Evolutionary conservation across 495 filamentous ascomycete species (phyloP).

Genomic region (Xylaria venustula): DNA sequence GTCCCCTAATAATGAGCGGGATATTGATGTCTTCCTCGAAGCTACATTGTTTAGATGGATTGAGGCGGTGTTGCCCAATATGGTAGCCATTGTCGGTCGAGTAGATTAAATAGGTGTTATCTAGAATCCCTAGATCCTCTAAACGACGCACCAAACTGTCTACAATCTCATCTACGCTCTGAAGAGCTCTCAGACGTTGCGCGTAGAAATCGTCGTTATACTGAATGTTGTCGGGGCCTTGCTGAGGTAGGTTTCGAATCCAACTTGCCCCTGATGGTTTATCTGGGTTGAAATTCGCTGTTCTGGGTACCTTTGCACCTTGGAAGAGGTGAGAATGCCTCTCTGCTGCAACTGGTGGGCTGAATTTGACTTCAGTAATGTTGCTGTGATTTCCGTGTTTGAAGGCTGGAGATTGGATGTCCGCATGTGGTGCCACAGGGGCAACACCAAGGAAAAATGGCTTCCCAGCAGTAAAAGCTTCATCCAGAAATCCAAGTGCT

Average conservation of each 20-base stretch:
- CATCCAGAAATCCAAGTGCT: slow-evolving; percentile 62
- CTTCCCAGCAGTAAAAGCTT: slow-evolving; percentile 48
- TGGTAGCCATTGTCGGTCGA: slow-evolving; percentile 76
- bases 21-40: slow-evolving; percentile 76
- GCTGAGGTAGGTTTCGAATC: slow-evolving; percentile 53
- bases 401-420: slow-evolving; percentile 35
- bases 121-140: slow-evolving; percentile 50
- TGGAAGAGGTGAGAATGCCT: slow-evolving; percentile 50
- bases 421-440: slow-evolving; percentile 66
- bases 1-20: slow-evolving; percentile 62
- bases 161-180: slow-evolving; percentile 70
- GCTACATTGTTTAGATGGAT: slow-evolving; percentile 68
- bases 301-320: slow-evolving; percentile 49
- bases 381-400: slow-evolving; percentile 33
- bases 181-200: slow-evolving; percentile 59
- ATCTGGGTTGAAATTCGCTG: slow-evolving; percentile 54
- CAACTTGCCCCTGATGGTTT: slow-evolving; percentile 59
- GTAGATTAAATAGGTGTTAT: slow-evolving; percentile 71
- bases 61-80: slow-evolving; percentile 69
- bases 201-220: slow-evolving; percentile 71
- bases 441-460: slow-evolving; percentile 71
- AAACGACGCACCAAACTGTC: slow-evolving; percentile 54
- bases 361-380: slow-evolving; percentile 35
- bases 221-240: slow-evolving; percentile 54
- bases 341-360: slow-evolving; percentile 50